Conservation (phyloP, 2,329 filamentous ascomycete species). For the Chaetomiaceae sp. region DNA sequence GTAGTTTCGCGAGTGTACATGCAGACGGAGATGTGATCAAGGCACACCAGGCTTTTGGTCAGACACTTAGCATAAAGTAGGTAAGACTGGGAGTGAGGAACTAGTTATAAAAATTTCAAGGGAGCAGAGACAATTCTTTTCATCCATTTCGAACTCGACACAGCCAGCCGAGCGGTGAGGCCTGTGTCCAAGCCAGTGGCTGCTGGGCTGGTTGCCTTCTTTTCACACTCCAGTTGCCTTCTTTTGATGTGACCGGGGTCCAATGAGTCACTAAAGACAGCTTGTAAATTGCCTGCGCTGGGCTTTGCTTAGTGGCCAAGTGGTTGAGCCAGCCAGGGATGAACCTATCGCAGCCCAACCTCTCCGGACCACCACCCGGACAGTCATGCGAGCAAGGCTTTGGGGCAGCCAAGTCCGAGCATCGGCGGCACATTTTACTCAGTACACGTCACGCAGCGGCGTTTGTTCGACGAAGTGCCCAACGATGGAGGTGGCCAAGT, state of each 20-base stretch:
- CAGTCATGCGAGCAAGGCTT: too few species aligned
- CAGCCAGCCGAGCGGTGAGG: background rate
- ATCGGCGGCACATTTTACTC: background rate
- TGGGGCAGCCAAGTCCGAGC: background rate
- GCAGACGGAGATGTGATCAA: too few species aligned
- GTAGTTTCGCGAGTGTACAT: too few species aligned
- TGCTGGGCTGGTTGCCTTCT: slow-evolving; percentile 6
- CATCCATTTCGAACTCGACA: too few species aligned
- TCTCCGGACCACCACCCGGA: background rate
- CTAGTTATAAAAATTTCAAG: too few species aligned
- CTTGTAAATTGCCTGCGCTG: background rate
- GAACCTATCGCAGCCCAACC: background rate
- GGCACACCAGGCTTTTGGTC: too few species aligned
- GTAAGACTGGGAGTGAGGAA: too few species aligned
- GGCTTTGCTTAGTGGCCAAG: background rate
- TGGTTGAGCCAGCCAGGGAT: too few species aligned
- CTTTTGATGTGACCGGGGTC: background rate
- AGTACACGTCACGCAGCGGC: background rate
- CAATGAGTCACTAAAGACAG: slow-evolving; percentile 6
- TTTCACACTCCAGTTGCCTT: background rate
- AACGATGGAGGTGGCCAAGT: too few species aligned
- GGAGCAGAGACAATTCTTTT: too few species aligned
- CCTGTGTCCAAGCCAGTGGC: background rate
- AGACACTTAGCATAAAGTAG: too few species aligned
- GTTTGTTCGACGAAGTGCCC: background rate